Evolutionary conservation across 1,284 basidiomycete genomes (phyloP), one percentile per base, ranked within the genome.

Genomic region (Ustilago trichophora): DNA sequence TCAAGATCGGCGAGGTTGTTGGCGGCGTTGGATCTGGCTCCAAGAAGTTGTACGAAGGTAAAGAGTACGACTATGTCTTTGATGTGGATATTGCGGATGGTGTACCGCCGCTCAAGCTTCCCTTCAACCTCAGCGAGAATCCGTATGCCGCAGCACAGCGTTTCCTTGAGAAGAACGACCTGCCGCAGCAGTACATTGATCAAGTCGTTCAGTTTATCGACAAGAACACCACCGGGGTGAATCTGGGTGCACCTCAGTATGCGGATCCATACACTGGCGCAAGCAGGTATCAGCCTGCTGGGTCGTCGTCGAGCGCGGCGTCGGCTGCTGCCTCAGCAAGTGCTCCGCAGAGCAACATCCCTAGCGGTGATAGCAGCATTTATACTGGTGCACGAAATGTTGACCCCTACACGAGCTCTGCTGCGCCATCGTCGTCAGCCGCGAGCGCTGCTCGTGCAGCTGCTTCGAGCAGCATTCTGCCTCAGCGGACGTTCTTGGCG

Each of bases 1-100:
- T 91, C 80, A 96, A 95, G 82, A 88, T 98, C 33, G 96, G 96
- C 12, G 90, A 95, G 70, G 94, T 98, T 4, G 92, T 96, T 3
- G 95, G 95, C 77, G 92, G 92, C 15, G 91, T 96, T 38, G 92
- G 93, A 9, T 88, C 89, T 38, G 87, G 88, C 8, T 86, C 90
- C 58, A 97, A 92, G 82, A 92, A 95, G 81, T 85, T 95, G 6
- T 90, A 91, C 80, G 73, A 83, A 32, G 96, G 96, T 25, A 89
- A 90, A 80, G 95, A 98, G 83, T 99, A 94, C 78, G 96, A 99
- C 83, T 95, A 97, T 76, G 95, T 99, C 8, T 98, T 98, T 76
- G 94, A 98, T 76, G 94, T 99, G 16, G 95, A 98, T 77, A 90
- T 98, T 24, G 86, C 92, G 67, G 95, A 98, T 68, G 95, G 93